Base-by-base conservation (phyloP, 805 yeast species). In the Lachancea sp. region DNA sequence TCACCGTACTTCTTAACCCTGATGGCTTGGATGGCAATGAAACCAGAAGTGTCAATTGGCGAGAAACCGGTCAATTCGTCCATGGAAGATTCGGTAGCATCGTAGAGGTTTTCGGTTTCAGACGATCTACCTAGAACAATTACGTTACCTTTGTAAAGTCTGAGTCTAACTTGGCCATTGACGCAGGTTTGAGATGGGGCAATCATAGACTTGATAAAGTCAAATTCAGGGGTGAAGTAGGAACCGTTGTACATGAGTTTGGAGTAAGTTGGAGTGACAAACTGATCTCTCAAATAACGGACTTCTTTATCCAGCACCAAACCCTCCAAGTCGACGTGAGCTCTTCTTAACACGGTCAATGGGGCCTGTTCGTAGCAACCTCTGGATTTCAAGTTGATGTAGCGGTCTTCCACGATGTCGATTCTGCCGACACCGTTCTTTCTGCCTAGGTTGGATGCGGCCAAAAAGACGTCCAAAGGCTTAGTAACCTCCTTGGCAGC, bases 341-440 rank as follows among this genome's bases (percentile, higher is more conserved):
- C 85, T 42, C 78, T 67, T 78, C 98, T 87, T 69, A 92, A 80
- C 47, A 92, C 65, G 47, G 98, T 90, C 58, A 92, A 78, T 67
- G 97, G 98, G 53, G 98, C 98, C 49, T 97, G 95, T 72, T 92
- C 98, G 73, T 92, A 92, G 75, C 98, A 92, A 45, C 98, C 98
- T 76, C 98, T 87, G 49, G 97, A 89, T 70, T 92, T 92, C 68
- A 92, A 83, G 67, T 97, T 97, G 60, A 92, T 92, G 69, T 92
- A 92, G 75, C 98, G 88, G 77, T 92, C 87, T 73, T 92, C 98
- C 51, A 92, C 98, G 61, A 92, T 92, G 72, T 92, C 98, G 65
- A 92, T 83, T 76, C 98, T 88, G 67, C 98, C 98, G 46, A 92
- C 96, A 75, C 98, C 98, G 66, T 92, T 89, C 74, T 96, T 88